Base-by-base conservation (phyloP, 2,329 filamentous ascomycete species). In the Fusarium denticulatum region DNA sequence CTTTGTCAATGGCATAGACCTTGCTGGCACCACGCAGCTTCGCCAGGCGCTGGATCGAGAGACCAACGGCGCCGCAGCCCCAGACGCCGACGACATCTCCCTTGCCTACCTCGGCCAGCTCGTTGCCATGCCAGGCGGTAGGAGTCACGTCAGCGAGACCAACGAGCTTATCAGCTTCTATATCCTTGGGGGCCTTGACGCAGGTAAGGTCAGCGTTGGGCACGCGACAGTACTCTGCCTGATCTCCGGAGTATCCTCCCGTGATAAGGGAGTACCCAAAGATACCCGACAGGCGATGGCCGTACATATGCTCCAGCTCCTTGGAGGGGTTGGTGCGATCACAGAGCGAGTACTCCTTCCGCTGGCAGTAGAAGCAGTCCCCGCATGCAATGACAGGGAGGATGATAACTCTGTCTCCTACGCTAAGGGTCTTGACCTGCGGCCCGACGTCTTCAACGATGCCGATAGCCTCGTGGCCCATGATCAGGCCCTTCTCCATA, bases 1-100 rank as follows among this genome's bases (percentile, higher is more conserved):
- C 60, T n/a, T 64, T 64, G 28, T 64, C 60, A 10, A 64, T 24
- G 6, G 55, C 60, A 20, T 64, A 60, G 5, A 64, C 60, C 55
- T 60, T 64, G 15, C 36, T 30, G 1, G 60, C 55, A 6, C 55
- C 60, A 5, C 60, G 55, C 8, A 64, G 28, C 43, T 64, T 60
- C 6, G 60, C 60, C 1, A 64, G 24, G 30, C 60, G 60, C 34
- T 64, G 55, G 18, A 64, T 64, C 1, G 60, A 64, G 13, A 64
- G 60, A 3, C 60, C 55, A 4, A 64, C 55, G 2, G 60, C 43
- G 6, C 60, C 60, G 11, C 60, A 64, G 1, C 60, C 60, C 60
- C 55, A 64, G 4, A 64, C 60, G 7, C 60, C 60, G 5, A 64
- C 60, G 28, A 60, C 60, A 30, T 64, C 60, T 6, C 36, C 55